Base-by-base conservation (phyloP, 345 rosid genomes). In the Pistacia integerrima region DNA sequence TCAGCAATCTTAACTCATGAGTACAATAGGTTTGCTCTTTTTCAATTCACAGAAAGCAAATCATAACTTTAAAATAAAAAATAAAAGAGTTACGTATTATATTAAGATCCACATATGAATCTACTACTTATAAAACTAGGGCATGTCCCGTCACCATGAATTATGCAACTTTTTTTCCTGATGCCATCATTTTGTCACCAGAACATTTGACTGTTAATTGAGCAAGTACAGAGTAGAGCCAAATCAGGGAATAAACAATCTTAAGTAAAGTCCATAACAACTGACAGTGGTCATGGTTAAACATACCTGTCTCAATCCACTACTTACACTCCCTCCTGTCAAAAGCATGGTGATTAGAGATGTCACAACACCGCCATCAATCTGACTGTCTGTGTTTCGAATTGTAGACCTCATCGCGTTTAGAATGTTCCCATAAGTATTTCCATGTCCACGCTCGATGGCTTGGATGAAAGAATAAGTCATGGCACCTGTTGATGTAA, bases 401-500 rank as follows among this genome's bases (percentile, higher is more conserved):
- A 94, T 86, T 71, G 92, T 94, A 64, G 91, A 82, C 57, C 96
- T 87, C 96, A 94, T 94, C 35, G 96, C 88, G 17, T 74, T 92
- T 67, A 91, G 73, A 76, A 94, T 84, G 79, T 68, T 82, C 54
- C 98, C 97, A 9, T 92, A 94, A 2, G 96, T 92, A 12, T 76
- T 66, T 68, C 80, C 97, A 60, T 87, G 89, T 38, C 94, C 97
- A 4, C 86, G 87, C 80, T 94, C 96, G 57, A 91, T 74, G 68
- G 97, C 97, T 79, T 90, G 94, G 76, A 94, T 90, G 86, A 95
- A 93, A 60, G 98, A 80, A 72, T 88, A 95, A 11, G 99, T 95
- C 96, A 95, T 91, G n/a, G 94, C 99, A 57, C 99, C 99, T 0
- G 98, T 95, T 35, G 93, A 91, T 25, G 93, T 83, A 69, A 86